These are phyloP conservation scores for Microbotryum scabiosae DNA, from an alignment of 1,284 basidiomycete species.

Conservation along the genomic window DNA sequence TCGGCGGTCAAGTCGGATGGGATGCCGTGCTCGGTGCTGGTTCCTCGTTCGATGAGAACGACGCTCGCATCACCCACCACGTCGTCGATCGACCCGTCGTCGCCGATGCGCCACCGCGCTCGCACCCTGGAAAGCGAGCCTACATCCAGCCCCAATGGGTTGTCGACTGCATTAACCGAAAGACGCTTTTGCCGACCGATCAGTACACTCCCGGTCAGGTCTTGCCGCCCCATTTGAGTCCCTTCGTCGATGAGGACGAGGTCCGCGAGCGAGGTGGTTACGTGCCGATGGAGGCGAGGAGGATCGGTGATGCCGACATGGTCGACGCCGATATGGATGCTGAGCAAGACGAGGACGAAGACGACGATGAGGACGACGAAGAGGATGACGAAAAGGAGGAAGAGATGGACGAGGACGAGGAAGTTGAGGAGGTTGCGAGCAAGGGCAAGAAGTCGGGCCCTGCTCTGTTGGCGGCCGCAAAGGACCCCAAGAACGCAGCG, in stretches of 20 bases:
- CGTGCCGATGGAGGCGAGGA: constrained; percentile 41
- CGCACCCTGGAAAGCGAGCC: constrained; percentile 61
- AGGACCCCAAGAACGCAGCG: constrained; percentile 55
- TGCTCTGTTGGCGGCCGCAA: constrained; percentile 51
- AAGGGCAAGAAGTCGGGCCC: constrained; percentile 25
- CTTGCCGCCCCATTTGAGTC: constrained; percentile 91
- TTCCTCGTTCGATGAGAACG: constrained; percentile 59
- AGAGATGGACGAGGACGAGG: constrained; percentile 36
- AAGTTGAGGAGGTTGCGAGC: constrained; percentile 4
- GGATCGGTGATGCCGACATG: constrained; percentile 47
- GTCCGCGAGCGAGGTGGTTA: constrained; percentile 42
- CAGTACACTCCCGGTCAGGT: constrained; percentile 77
- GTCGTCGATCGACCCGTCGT: constrained; percentile 77
- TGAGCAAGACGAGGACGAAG: constrained; percentile 39
- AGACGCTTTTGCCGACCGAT: constrained; percentile 74
- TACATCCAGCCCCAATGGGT: constrained; percentile 98
- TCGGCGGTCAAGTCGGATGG: constrained; percentile 76
- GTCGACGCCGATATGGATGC: constrained; percentile 44
- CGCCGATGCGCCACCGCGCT: constrained; percentile 35
- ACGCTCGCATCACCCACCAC: constrained; percentile 79
- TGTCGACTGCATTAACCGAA: constrained; percentile 87
- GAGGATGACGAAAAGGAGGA: constrained; percentile 39
- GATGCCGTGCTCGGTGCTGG: constrained; percentile 67
- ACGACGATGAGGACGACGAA: constrained; percentile 38
- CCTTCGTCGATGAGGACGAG: constrained; percentile 74